Conservation (phyloP, 305 asterid genomes). For the Petunia hybrid region DNA sequence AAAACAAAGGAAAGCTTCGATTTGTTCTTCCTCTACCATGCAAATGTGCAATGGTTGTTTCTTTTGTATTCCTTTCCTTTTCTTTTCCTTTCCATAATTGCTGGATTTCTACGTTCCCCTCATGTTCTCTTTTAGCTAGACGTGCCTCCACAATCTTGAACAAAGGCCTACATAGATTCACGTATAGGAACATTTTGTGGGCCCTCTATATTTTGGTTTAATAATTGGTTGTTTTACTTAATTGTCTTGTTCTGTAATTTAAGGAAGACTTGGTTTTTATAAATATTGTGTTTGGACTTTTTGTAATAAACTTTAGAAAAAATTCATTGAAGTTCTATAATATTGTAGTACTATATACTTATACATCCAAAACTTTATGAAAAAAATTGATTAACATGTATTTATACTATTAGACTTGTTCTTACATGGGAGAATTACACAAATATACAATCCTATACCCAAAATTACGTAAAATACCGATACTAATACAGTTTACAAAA, state of each 20-base stretch:
- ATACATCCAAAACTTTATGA: neutral
- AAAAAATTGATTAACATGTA: neutral
- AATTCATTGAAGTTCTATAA: too few species aligned
- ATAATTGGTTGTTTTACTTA: neutral
- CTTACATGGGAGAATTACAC: neutral
- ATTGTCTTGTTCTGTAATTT: neutral
- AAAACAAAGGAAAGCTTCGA: neutral
- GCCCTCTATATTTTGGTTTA: neutral
- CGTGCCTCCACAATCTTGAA: conserved; percentile 2
- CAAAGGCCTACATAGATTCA: neutral
- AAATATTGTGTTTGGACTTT: neutral
- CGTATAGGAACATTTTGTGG: neutral
- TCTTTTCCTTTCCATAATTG: neutral
- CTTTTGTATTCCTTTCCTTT: neutral
- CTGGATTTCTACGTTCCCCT: neutral
- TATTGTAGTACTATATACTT: neutral
- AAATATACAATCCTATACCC: too few species aligned
- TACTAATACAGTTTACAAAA: too few species aligned
- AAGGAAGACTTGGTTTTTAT: neutral
- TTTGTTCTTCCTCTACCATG: too few species aligned
- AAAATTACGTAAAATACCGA: too few species aligned
- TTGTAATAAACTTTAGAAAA: too few species aligned
- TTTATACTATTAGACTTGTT: neutral
- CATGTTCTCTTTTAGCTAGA: neutral
- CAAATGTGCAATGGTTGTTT: neutral